Evolutionary conservation across 2,329 filamentous ascomycete genomes (phyloP).

Genomic region (Aureobasidium leucospermi): DNA sequence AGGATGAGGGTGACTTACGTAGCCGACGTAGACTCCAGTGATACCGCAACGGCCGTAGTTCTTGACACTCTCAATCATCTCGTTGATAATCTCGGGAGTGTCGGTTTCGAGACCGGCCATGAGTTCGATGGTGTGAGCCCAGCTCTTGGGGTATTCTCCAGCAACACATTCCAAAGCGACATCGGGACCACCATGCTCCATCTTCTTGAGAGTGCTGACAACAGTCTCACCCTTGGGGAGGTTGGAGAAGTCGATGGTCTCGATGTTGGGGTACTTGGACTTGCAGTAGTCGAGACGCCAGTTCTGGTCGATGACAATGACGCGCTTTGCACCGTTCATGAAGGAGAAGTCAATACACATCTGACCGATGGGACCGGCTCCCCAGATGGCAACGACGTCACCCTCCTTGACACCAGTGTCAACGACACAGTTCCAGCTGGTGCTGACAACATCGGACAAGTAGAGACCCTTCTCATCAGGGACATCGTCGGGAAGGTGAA

Average conservation of each 20-base stretch:
- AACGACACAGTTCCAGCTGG: constrained; percentile 74
- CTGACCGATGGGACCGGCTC: constrained; percentile 78
- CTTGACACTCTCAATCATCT: constrained; percentile 68
- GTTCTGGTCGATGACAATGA: constrained; percentile 74
- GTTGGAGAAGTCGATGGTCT: constrained; percentile 62
- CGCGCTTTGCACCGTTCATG: constrained; percentile 62
- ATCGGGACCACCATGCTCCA: constrained; percentile 68
- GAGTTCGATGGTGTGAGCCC: constrained; percentile 54
- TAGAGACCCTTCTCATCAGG: constrained; percentile 80
- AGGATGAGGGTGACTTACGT: constrained; percentile 34
- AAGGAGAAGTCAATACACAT: constrained; percentile 64
- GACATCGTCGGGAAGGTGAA: constrained; percentile 69
- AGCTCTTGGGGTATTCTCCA: constrained; percentile 56
- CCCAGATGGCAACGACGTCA: constrained; percentile 77
- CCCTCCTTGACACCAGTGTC: constrained; percentile 73
- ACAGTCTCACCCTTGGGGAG: constrained; percentile 54
- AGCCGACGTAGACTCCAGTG: constrained; percentile 63
- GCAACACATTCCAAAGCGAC: constrained; percentile 62
- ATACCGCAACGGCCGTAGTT: constrained; percentile 69
- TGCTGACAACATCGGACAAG: constrained; percentile 72
- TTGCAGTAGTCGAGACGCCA: constrained; percentile 64
- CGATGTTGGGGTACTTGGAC: constrained; percentile 56
- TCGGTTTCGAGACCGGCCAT: constrained; percentile 70
- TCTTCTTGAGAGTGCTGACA: constrained; percentile 63
- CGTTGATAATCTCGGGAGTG: constrained; percentile 72